These are phyloP conservation scores for Aspergillus sclerotioniger DNA, from an alignment of 495 filamentous ascomycete species.

Conservation along the genomic window DNA sequence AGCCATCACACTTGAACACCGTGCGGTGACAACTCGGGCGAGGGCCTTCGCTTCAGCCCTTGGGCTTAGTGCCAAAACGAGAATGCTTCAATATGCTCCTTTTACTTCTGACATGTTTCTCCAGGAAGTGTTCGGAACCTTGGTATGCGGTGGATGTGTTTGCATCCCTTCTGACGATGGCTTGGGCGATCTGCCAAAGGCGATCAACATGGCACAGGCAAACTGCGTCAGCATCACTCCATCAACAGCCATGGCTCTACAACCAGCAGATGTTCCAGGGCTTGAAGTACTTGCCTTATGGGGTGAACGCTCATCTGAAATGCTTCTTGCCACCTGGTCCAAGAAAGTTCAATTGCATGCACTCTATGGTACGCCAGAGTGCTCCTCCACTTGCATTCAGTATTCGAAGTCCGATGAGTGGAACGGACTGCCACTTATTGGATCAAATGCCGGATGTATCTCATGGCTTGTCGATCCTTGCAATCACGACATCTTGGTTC, in stretches of 20 bases:
- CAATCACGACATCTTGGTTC: conserved; percentile 51
- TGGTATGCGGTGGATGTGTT: conserved; percentile 45
- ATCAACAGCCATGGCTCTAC: conserved; percentile 17
- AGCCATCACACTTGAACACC: conserved; percentile 37
- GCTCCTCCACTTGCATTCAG: conserved; percentile 31
- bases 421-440: conserved; percentile 22
- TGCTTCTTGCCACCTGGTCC: conserved; percentile 15
- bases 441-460: conserved; percentile 23
- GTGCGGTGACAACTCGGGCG: conserved; percentile 45
- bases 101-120: conserved; percentile 45
- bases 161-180: conserved; percentile 39
- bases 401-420: background rate
- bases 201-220: conserved; percentile 35
- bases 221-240: conserved; percentile 40
- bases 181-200: conserved; percentile 23
- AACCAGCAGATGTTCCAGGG: conserved; percentile 19
- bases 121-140: conserved; percentile 38
- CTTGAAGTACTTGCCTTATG: conserved; percentile 20
- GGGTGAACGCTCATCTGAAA: conserved; percentile 20
- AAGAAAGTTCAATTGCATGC: conserved; percentile 23
- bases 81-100: conserved; percentile 58
- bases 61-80: conserved; percentile 43
- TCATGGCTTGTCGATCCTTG: conserved; percentile 58
- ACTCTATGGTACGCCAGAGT: conserved; percentile 40
- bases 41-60: conserved; percentile 45